Evolutionary conservation across 768 basidiomycete species (phyloP), one percentile per base, ranked within the genome.

Genomic region (Pleurotus cornucopiae): DNA sequence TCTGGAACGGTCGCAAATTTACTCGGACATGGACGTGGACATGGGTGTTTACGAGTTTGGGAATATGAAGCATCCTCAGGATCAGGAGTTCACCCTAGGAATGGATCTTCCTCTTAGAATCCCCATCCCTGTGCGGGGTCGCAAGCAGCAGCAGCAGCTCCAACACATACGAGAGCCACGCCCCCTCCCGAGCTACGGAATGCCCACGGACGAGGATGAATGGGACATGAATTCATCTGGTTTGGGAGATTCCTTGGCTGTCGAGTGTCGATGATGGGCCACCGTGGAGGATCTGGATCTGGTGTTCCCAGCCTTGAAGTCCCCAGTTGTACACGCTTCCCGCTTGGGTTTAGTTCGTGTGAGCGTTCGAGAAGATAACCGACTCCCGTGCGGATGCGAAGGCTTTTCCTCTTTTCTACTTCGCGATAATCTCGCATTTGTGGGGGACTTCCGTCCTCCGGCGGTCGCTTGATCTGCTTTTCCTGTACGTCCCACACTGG

Each of bases 51-150:
- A 55, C 44, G 61, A 62, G 11, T 34, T 34, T 34, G 30, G 30
- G 30, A 34, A 34, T 34, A 52, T 58, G 43, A 57, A 57, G 26
- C 58, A 60, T 46, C 64, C 55, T 44, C 54, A 61, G 14, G 66
- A 65, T n/a, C 71, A 73, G 25, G 76, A 78, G 61, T 76, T 78
- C 53, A 77, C 75, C 12, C 64, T 78, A n/a, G 66, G 73, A 2
- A 78, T 78, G 76, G 75, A 76, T 58, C 54, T 76, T 1, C 71
- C 73, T 1, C 54, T 65, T 11, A 65, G 63, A 18, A 41, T 53
- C 9, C 51, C 39, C 41, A 25, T 41, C 11, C 51, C 51, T 18
- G 38, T 38, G 23, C 51, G 51, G 20, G 51, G 51, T 20, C 39
- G 51, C 23, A 53, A 53, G 13, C 51, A 39, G 12, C 41, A 43